Conservation (phyloP, 345 rosid genomes). For the Citrus maxima region DNA sequence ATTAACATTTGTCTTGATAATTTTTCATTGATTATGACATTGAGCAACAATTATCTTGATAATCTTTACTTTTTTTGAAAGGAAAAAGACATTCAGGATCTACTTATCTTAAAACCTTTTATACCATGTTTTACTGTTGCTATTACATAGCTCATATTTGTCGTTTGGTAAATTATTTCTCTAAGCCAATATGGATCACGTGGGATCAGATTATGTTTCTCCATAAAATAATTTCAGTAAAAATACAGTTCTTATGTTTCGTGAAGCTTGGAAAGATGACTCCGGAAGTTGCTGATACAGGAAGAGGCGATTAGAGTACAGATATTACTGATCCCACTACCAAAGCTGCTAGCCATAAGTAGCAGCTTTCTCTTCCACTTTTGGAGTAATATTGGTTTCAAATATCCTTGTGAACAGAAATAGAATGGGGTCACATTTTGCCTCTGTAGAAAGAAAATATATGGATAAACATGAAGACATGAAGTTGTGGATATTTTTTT, state of each 20-base stretch:
- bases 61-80: not conserved
- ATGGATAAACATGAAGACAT: not conserved
- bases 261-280: not conserved
- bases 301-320: not conserved
- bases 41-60: not conserved
- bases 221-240: not conserved
- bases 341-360: not conserved
- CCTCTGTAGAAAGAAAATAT: not conserved
- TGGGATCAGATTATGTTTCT: not conserved
- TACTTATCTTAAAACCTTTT: not conserved
- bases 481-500: not conserved
- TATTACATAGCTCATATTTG: not conserved
- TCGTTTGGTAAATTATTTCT: not conserved
- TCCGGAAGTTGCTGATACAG: not conserved
- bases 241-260: not conserved
- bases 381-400: not conserved
- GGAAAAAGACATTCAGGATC: not conserved
- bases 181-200: not conserved
- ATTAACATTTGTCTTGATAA: not conserved
- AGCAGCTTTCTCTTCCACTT: not conserved
- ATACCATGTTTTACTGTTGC: not conserved
- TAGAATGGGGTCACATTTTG: not conserved
- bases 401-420: not conserved
- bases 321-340: not conserved
- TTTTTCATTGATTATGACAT: not conserved